Conservation (phyloP, 371 early-diverging fungal genomes). For the Mucor velutinosus region DNA sequence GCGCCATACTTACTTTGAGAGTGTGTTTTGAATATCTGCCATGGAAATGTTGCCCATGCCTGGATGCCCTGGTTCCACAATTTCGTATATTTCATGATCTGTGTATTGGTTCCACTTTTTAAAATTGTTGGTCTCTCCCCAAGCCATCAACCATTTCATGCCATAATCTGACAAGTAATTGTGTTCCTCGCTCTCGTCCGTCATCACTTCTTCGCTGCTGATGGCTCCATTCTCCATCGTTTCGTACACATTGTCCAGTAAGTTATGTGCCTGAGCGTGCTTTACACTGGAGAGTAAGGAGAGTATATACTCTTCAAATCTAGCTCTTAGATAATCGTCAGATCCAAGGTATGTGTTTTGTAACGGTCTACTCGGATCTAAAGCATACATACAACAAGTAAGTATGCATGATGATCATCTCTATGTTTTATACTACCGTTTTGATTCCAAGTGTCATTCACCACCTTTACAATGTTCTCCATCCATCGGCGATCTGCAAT, state of each 20-base stretch:
- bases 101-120: conserved; percentile 69
- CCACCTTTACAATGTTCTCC: conserved; percentile 62
- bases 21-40: conserved; percentile 60
- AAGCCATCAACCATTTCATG: conserved; percentile 62
- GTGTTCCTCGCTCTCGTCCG: conserved; percentile 52
- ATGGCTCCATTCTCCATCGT: conserved; percentile 8
- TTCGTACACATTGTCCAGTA: conserved; percentile 37
- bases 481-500: conserved; percentile 68
- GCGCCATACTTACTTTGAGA: conserved; percentile 53
- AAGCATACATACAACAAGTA: neutral
- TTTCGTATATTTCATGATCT: conserved; percentile 68
- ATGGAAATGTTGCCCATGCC: conserved; percentile 68
- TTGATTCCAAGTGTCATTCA: conserved; percentile 54
- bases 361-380: conserved; percentile 53
- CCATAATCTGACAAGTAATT: conserved; percentile 71
- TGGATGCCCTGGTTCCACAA: conserved; percentile 73
- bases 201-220: conserved; percentile 33
- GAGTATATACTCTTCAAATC: conserved; percentile 77
- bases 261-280: conserved; percentile 53
- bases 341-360: conserved; percentile 70
- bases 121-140: conserved; percentile 75
- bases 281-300: conserved; percentile 72
- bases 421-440: conserved; percentile 38
- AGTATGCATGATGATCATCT: neutral
- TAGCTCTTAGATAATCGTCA: conserved; percentile 79